Base-by-base conservation (phyloP, 805 yeast species). In the Pichia paraexigua region DNA sequence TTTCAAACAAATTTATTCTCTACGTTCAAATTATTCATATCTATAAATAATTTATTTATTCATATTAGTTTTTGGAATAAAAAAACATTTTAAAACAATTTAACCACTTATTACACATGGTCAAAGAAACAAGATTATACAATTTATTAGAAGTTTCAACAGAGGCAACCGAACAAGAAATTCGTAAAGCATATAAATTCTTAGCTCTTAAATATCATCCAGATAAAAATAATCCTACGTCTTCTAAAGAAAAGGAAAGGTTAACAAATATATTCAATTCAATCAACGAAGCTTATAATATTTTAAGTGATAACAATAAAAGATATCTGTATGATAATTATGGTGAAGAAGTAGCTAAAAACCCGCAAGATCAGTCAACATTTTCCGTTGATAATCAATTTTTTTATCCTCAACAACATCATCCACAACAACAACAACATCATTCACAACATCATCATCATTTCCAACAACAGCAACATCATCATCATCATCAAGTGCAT, bases 191-290 rank as follows among this genome's bases (percentile, higher is more conserved):
- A 0, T 91, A 87, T 68, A 77, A 90, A 55, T 78, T 79, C 56
- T 75, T 86, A 44, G 97, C 97, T n/a, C 73, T 91, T 44, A 73
- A 74, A 55, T 79, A 81, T 61, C 98, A 88, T 67, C 97, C 97
- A 0, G 97, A 90, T 67, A 91, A 89, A 64, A 90, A 79, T 2
- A 32, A 41, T 17, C 8, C 42, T 4, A 32, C 25, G 32, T 46
- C 37, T 24, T 30, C 37, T 74, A 71, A 65, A 69, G 48, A 50
- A 18, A 46, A 46, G 15, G 45, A 40, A 41, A 17, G 68, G 28
- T 70, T 77, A 40, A 78, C 80, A 5, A 75, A 73, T 52, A 69
- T 66, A 54, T 87, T 85, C 67, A 82, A 82, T 66, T 78, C 76
- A 49, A 72, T 85, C 41, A 78, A 83, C 2, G 73, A 75, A 45